phyloP scores from a whole-genome alignment of 225 moss, liverwort and hornwort genomes.

The Ulota crispa region DNA sequence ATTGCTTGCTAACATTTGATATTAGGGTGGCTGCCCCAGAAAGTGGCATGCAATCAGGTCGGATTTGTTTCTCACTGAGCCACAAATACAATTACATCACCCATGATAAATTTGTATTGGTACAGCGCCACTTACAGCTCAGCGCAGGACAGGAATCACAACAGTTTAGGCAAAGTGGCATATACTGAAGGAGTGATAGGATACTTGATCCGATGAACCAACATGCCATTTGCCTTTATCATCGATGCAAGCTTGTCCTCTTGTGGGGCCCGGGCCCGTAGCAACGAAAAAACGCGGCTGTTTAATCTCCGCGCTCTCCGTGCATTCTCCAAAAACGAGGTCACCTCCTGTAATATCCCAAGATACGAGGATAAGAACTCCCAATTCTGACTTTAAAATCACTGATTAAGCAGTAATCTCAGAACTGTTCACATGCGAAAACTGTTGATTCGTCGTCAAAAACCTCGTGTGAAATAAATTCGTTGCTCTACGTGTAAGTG shows the following conservation, averaged over 20 bases:
- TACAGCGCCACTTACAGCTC: conserved; percentile 24
- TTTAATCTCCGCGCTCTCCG: conserved; percentile 71
- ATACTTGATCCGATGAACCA: conserved; percentile 70
- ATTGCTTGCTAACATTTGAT: conserved; percentile 20
- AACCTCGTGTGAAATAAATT: not conserved
- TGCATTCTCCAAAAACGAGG: conserved; percentile 70
- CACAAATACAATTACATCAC: conserved; percentile 30
- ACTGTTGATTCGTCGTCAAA: not conserved
- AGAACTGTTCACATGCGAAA: not conserved
- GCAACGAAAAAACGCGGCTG: conserved; percentile 74
- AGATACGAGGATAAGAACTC: not conserved
- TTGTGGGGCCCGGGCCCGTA: conserved; percentile 69
- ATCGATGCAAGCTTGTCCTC: conserved; percentile 75
- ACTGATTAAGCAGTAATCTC: not conserved
- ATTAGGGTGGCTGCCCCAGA: not conserved
- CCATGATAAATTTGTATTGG: conserved; percentile 24
- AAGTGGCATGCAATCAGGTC: conserved; percentile 14
- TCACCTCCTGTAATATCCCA: conserved; percentile 50
- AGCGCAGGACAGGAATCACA: not conserved
- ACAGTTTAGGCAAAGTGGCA: conserved; percentile 37
- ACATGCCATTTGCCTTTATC: conserved; percentile 72
- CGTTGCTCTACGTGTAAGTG: not conserved
- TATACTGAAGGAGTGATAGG: conserved; percentile 61
- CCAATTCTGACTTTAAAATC: not conserved
- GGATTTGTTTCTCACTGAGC: conserved; percentile 11